phyloP scores from a whole-genome alignment of 2,329 filamentous ascomycete genomes.

The Graphium sp. region DNA sequence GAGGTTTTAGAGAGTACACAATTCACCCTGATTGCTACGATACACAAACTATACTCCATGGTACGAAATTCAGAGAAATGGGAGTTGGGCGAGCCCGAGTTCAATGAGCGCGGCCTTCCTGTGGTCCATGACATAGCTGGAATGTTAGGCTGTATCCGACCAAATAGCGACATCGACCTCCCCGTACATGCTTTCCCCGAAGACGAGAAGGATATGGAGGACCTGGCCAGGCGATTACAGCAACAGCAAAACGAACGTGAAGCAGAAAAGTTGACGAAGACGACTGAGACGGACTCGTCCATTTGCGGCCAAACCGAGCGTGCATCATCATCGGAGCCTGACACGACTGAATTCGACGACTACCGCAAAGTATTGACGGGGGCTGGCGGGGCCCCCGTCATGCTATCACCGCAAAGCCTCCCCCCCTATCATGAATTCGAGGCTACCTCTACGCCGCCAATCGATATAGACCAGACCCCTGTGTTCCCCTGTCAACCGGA shows the following conservation, averaged over 20 bases:
- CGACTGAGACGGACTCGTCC: conserved; percentile 16
- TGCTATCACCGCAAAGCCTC: conserved; percentile 37
- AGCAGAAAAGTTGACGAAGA: conserved; percentile 12
- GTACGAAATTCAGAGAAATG: conserved; percentile 39
- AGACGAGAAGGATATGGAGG: conserved; percentile 38
- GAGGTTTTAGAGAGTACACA: conserved; percentile 50
- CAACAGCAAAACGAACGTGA: conserved; percentile 24
- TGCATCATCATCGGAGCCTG: conserved; percentile 35
- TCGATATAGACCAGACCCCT: conserved; percentile 11
- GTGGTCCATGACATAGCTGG: conserved; percentile 49
- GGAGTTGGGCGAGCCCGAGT: conserved; percentile 45
- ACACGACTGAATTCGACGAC: conserved; percentile 36
- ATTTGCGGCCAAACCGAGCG: conserved; percentile 23
- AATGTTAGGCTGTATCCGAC: conserved; percentile 46
- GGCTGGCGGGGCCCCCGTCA: conserved; percentile 20
- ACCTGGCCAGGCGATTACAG: conserved; percentile 37
- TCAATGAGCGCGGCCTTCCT: conserved; percentile 45
- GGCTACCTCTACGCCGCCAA: no score
- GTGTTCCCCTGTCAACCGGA: conserved; percentile 18
- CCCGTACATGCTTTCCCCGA: conserved; percentile 44
- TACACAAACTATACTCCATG: conserved; percentile 50
- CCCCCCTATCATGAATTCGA: conserved; percentile 25
- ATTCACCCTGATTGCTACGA: conserved; percentile 45
- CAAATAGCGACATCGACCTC: conserved; percentile 42
- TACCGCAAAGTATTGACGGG: conserved; percentile 32